Evolutionary conservation across 129 eudicot species (phyloP).

Genomic region (Flaveria ramosissima): DNA sequence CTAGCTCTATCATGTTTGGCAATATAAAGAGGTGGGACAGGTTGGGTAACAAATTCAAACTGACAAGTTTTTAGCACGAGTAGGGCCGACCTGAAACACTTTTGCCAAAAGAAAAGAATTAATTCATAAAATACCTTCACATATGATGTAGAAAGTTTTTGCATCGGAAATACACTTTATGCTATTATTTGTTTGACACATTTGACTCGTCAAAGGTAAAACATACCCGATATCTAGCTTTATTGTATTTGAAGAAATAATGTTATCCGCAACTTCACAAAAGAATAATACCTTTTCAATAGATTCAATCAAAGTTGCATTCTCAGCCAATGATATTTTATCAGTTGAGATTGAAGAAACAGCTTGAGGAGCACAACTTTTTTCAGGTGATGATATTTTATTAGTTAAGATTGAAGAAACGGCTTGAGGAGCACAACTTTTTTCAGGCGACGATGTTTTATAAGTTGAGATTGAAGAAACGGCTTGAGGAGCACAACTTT

Average conservation of each 20-base stretch:
- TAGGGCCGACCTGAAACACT: not conserved
- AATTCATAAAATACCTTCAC: not conserved
- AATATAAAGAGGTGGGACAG: not conserved
- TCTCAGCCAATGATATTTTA: constrained; percentile 49
- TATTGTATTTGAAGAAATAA: not conserved
- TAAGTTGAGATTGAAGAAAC: not conserved
- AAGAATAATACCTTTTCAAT: not conserved
- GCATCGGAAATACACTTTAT: not conserved
- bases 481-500: constrained; percentile 26
- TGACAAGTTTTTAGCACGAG: not conserved
- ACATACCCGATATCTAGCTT: not conserved
- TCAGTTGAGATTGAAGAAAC: constrained; percentile 34
- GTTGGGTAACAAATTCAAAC: not conserved
- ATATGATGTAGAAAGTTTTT: not conserved
- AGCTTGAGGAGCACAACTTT: constrained; percentile 27
- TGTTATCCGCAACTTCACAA: not conserved
- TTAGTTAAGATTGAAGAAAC: not conserved
- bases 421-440: constrained; percentile 26
- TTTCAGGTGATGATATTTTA: constrained; percentile 6
- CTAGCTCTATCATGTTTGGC: not conserved
- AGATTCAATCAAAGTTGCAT: constrained; percentile 34
- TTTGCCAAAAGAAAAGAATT: not conserved
- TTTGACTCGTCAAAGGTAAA: not conserved
- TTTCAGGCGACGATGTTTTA: constrained; percentile 1
- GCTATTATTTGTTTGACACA: not conserved